Conservation (phyloP, 2,329 filamentous ascomycete species). For the Arthrobotrys iridis region DNA sequence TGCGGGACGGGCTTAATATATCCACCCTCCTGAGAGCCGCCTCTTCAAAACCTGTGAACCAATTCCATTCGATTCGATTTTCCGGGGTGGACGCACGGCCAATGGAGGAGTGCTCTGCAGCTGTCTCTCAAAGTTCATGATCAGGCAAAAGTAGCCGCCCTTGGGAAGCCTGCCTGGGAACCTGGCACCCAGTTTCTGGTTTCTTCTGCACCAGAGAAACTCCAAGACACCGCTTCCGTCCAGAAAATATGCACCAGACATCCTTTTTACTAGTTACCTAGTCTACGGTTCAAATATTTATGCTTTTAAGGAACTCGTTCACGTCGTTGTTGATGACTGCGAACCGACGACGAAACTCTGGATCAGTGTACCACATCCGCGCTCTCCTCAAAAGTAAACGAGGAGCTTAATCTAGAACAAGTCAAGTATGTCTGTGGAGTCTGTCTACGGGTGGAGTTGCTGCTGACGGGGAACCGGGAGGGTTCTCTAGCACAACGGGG, state of each 20-base stretch:
- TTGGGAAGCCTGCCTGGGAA: slow-evolving; percentile 21
- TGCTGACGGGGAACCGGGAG: slow-evolving; percentile 45
- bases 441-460: slow-evolving; percentile 15
- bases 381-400: not conserved
- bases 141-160: slow-evolving; percentile 50
- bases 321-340: no score
- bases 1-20: slow-evolving; percentile 14
- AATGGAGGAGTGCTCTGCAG: slow-evolving; percentile 38
- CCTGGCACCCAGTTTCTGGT: slow-evolving; percentile 10
- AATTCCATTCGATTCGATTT: slow-evolving; percentile 8
- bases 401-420: not conserved
- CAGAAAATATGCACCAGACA: no score
- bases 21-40: not conserved
- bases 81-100: slow-evolving; percentile 1
- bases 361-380: slow-evolving; percentile 4
- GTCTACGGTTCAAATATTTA: no score
- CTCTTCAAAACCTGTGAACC: not conserved
- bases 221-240: not conserved
- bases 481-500: not conserved
- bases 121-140: not conserved
- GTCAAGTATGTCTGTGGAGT: no score
- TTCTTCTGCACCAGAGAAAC: not conserved
- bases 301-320: slow-evolving; percentile 19
- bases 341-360: not conserved
- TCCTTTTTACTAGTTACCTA: no score